Evolutionary conservation across 1,284 basidiomycete species (phyloP), one percentile per base, ranked within the genome.

Genomic region (Cutaneotrichosporon dermatis): DNA sequence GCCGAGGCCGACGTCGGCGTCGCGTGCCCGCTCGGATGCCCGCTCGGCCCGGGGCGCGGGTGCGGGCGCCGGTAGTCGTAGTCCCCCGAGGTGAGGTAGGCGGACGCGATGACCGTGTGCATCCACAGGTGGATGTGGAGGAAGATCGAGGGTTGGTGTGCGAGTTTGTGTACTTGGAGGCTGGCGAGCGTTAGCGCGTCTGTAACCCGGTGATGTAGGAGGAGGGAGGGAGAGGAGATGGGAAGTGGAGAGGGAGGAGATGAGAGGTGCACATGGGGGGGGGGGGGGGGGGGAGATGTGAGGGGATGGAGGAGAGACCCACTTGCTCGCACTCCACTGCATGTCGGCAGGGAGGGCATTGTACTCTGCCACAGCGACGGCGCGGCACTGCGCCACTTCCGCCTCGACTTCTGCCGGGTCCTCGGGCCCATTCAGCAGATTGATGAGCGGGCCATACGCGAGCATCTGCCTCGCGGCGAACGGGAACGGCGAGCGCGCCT

Each of bases 41-140:
- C 48, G 60, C 64, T 25, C 37, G 12, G 39, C 25, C 25, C 25
- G 25, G 25, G 25, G 25, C 25, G 25, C 25, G 25, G 25, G 25
- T 25, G 25, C 25, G 25, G 25, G 25, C 25, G 25, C 25, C 25
- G 25, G 25, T 25, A 25, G 25, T 61, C 52, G 7, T 25, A 41
- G 48, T 61, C 53, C 7, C 58, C 52, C 11, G 60, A 61, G 15
- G 62, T 64, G 34, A 64, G 51, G 43, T 64, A 64, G 4, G 51
- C 61, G 6, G 62, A 64, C 4, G 66, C 69, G 3, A 69, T 60
- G 40, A 70, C 69, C 9, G 64, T 67, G 54, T 70, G 67, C 62
- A 69, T 68, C 69, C 69, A 72, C 36, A 72, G 58, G 55, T 72
- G 70, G 4, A 70, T 48, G 37, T 68, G 66, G 11, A 72, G 57